Evolutionary conservation across 1,284 basidiomycete species (phyloP).

Genomic region (Heterobasidion irregulare): DNA sequence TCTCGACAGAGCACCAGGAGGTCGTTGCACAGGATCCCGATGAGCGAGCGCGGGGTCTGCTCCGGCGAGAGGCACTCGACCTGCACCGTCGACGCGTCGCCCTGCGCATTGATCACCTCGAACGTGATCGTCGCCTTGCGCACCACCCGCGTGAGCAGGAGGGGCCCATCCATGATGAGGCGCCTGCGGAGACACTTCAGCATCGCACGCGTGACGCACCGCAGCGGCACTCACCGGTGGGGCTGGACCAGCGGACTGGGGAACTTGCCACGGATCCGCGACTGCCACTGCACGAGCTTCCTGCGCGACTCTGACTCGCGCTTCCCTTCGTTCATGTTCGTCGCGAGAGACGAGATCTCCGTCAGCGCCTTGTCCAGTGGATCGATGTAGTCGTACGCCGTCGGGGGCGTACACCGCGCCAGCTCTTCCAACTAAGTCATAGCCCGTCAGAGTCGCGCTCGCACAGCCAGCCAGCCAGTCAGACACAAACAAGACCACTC

Average conservation of each 20-base stretch:
- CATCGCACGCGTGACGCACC: conserved; percentile 2
- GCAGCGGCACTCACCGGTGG: conserved; percentile 56
- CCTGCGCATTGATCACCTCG: conserved; percentile 71
- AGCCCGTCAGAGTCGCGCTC: neutral
- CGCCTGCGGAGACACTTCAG: conserved; percentile 37
- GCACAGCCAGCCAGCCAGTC: neutral
- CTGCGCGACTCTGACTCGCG: conserved; percentile 86
- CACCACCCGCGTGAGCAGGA: conserved; percentile 82
- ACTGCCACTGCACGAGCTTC: conserved; percentile 89
- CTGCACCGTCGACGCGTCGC: conserved; percentile 73
- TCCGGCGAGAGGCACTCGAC: conserved; percentile 86
- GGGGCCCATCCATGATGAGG: conserved; percentile 81
- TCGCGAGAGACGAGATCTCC: conserved; percentile 83
- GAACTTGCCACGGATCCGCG: conserved; percentile 84
- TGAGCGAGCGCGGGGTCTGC: conserved; percentile 62
- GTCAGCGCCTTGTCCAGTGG: conserved; percentile 79
- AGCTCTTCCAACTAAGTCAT: conserved; percentile 73
- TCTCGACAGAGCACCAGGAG: conserved; percentile 84
- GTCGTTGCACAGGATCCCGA: conserved; percentile 87
- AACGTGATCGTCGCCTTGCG: conserved; percentile 83
- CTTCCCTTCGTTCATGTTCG: conserved; percentile 96
- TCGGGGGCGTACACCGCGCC: conserved; percentile 74
- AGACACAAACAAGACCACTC: conserved; percentile 17
- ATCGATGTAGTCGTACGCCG: conserved; percentile 56
- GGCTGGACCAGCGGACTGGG: conserved; percentile 96